These are phyloP conservation scores for Auriscalpium vulgare DNA, from an alignment of 768 basidiomycete species.

Conservation along the genomic window DNA sequence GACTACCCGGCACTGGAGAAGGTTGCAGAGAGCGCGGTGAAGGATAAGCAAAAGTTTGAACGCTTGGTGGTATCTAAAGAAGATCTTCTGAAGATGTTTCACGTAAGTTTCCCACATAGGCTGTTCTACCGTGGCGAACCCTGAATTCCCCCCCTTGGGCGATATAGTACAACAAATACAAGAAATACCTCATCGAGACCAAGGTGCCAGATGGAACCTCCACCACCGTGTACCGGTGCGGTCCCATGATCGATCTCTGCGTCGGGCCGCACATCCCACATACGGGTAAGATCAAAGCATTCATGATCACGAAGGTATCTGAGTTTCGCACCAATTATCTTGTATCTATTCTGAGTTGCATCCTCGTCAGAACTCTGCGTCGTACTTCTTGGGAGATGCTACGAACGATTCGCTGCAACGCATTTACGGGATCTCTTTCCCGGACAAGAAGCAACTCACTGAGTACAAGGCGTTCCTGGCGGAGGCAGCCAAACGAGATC, in stretches of 20 bases:
- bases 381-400: constrained; percentile 93
- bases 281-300: constrained; percentile 94
- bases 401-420: constrained; percentile 93
- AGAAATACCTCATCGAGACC: constrained; percentile 88
- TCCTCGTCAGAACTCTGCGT: constrained; percentile 75
- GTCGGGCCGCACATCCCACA: constrained; percentile 97
- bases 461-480: constrained; percentile 95
- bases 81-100: constrained; percentile 93
- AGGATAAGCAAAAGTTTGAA: constrained; percentile 97
- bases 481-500: constrained; percentile 97
- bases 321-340: too few species aligned
- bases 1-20: constrained; percentile 92
- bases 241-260: constrained; percentile 97
- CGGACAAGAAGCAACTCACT: constrained; percentile 88
- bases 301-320: constrained; percentile 88
- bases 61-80: constrained; percentile 90
- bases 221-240: constrained; percentile 97
- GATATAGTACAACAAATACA: constrained; percentile 94
- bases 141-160: neutral
- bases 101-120: constrained; percentile 35
- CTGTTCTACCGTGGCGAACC: neutral
- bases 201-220: constrained; percentile 95
- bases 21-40: constrained; percentile 77
- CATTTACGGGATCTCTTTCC: constrained; percentile 98
- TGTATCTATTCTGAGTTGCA: neutral